Evolutionary conservation across 148 eudicot genomes (phyloP).

Genomic region (Chenopodium berlandieri): DNA sequence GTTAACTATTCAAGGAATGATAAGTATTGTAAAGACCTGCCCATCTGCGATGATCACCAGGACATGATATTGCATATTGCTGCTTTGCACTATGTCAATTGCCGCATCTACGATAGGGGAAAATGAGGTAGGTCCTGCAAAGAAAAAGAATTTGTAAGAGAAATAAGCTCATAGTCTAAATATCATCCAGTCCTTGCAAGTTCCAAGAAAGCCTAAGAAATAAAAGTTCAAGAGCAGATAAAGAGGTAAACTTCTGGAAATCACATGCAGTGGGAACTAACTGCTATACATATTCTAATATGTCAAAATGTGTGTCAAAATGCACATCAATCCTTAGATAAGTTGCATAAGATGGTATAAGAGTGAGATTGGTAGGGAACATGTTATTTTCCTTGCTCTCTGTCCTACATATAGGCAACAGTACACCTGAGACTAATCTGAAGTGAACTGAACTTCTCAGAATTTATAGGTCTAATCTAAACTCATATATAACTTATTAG

Average conservation of each 20-base stretch:
- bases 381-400: too few relatives aligned
- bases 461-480: too few relatives aligned
- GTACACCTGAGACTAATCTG: too few relatives aligned
- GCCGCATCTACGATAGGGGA: slow-evolving; percentile 77
- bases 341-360: neutral
- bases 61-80: slow-evolving; percentile 74
- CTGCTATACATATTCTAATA: too few relatives aligned
- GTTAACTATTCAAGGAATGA: slow-evolving; percentile 8
- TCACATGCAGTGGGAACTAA: neutral
- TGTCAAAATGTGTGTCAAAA: too few relatives aligned
- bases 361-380: too few relatives aligned
- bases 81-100: slow-evolving; percentile 61
- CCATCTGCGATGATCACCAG: slow-evolving; percentile 82
- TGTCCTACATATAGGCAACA: too few relatives aligned
- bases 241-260: neutral
- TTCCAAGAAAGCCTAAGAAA: neutral
- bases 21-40: slow-evolving; percentile 42
- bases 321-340: neutral
- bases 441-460: too few relatives aligned
- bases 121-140: slow-evolving; percentile 79
- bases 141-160: slow-evolving; percentile 21
- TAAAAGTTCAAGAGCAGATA: neutral
- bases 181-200: neutral
- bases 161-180: slow-evolving; percentile 5
- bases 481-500: too few relatives aligned